These are phyloP conservation scores for Paramyrothecium roridum DNA, from an alignment of 2,329 filamentous ascomycete genomes.

Conservation along the genomic window DNA sequence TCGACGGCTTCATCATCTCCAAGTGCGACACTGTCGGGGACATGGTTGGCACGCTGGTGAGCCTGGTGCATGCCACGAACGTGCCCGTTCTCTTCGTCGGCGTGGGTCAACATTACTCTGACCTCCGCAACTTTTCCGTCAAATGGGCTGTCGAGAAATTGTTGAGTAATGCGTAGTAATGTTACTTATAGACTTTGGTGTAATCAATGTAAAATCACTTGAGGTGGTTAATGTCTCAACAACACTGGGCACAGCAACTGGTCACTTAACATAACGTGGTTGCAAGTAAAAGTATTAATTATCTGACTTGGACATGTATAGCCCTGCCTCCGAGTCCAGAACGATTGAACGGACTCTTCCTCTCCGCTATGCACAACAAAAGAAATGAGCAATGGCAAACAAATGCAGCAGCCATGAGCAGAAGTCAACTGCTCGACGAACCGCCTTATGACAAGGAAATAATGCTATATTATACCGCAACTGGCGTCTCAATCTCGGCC, in stretches of 20 bases:
- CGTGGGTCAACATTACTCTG: conserved; percentile 67
- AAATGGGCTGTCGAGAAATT: conserved; percentile 68
- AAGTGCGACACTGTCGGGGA: conserved; percentile 99
- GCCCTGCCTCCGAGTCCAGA: conserved; percentile 1
- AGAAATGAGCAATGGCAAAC: conserved; percentile 6
- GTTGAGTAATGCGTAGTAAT: conserved; percentile 43
- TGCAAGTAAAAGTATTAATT: conserved; percentile 12
- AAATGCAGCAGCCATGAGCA: background rate
- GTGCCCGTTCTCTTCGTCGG: conserved; percentile 93
- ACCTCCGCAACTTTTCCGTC: conserved; percentile 66
- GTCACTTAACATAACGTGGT: background rate
- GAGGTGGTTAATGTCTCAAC: no score
- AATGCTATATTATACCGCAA: no score
- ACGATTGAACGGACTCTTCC: background rate
- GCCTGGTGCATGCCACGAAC: conserved; percentile 94
- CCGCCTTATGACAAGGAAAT: no score
- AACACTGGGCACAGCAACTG: no score
- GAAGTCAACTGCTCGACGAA: background rate
- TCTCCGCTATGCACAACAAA: conserved; percentile 13
- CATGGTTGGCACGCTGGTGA: conserved; percentile 94
- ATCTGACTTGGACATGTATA: conserved; percentile 4
- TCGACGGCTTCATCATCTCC: conserved; percentile 97
- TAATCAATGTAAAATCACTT: background rate
- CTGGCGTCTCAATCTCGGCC: background rate
- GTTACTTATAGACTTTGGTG: background rate